Percentiles rank a stretch among this genome's conserved stretches.
These are phyloP conservation scores for Pichia sp. DNA, from an alignment of 1,139 yeast species.

Conservation along the genomic window DNA sequence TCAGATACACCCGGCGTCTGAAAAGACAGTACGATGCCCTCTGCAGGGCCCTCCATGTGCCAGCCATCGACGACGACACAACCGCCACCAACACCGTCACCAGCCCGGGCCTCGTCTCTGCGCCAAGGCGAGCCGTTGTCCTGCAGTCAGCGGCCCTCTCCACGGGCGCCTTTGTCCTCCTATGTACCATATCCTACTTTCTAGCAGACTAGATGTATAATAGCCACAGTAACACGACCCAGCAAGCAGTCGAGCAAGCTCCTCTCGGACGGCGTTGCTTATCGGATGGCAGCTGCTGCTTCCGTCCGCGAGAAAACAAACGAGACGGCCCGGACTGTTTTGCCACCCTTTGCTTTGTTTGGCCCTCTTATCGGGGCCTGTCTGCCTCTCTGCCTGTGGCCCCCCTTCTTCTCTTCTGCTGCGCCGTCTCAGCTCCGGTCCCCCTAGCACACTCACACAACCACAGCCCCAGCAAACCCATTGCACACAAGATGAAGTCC, in stretches of 20 bases:
- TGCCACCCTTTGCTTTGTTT: constrained; percentile 1
- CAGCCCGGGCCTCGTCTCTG: neutral
- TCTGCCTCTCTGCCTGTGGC: neutral
- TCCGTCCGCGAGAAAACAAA: neutral
- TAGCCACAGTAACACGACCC: neutral
- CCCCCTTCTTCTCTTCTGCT: neutral
- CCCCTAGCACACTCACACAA: neutral
- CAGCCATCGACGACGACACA: neutral
- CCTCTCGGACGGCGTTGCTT: neutral
- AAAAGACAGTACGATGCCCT: constrained; percentile 6
- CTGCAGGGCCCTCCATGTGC: neutral
- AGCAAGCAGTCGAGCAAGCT: neutral
- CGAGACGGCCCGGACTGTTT: neutral
- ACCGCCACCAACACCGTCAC: neutral
- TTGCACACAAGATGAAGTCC: constrained; percentile 56
- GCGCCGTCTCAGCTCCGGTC: neutral
- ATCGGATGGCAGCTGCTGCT: neutral
- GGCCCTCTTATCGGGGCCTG: neutral
- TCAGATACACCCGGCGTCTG: constrained; percentile 5
- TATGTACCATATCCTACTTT: constrained; percentile 12
- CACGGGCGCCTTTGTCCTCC: neutral
- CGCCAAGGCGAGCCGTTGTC: neutral
- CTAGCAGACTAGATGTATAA: constrained; percentile 10
- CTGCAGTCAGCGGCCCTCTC: neutral
- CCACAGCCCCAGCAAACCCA: neutral